A percentile compares a stretch with the other conserved stretches of the same genome.
Evolutionary conservation across 495 filamentous ascomycete genomes (phyloP).

Genomic region (Rhizodiscina lignyota): DNA sequence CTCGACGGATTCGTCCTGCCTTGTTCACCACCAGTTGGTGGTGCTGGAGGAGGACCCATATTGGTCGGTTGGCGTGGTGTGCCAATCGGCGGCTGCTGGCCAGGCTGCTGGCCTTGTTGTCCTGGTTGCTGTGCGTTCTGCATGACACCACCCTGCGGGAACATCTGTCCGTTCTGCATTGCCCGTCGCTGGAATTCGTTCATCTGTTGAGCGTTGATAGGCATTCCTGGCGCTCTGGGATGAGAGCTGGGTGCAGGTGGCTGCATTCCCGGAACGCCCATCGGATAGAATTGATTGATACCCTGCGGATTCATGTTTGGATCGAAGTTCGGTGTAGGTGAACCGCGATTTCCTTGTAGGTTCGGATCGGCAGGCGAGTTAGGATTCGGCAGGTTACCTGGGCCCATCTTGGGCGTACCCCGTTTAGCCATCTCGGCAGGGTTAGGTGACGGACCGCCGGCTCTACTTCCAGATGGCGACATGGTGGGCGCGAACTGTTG

Average conservation of each 20-base stretch:
- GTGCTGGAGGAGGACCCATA: constrained; percentile 86
- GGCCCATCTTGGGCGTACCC: constrained; percentile 73
- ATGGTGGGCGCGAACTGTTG: constrained; percentile 45
- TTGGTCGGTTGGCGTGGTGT: constrained; percentile 52
- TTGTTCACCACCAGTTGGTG: constrained; percentile 40
- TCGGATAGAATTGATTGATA: constrained; percentile 25
- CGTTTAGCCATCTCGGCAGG: constrained; percentile 81
- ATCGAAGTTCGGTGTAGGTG: constrained; percentile 67
- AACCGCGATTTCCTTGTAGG: constrained; percentile 58
- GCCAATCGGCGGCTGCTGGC: constrained; percentile 45
- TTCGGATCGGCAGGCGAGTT: constrained; percentile 73
- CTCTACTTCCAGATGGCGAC: constrained; percentile 66
- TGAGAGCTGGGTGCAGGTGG: constrained; percentile 73
- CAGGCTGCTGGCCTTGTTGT: constrained; percentile 43
- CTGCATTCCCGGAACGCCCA: constrained; percentile 48
- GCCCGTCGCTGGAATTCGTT: constrained; percentile 25
- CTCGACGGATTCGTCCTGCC: constrained; percentile 57
- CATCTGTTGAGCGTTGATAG: constrained; percentile 27
- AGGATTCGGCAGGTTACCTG: constrained; percentile 43
- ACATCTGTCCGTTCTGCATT: constrained; percentile 26
- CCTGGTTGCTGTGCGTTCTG: no score
- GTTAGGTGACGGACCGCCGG: constrained; percentile 66
- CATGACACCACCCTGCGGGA: constrained; percentile 18
- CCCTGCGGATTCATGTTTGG: constrained; percentile 44
- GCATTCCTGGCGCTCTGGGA: constrained; percentile 34